Evolutionary conservation across 2,329 filamentous ascomycete species (phyloP).

Genomic region (Alternaria burnsii): DNA sequence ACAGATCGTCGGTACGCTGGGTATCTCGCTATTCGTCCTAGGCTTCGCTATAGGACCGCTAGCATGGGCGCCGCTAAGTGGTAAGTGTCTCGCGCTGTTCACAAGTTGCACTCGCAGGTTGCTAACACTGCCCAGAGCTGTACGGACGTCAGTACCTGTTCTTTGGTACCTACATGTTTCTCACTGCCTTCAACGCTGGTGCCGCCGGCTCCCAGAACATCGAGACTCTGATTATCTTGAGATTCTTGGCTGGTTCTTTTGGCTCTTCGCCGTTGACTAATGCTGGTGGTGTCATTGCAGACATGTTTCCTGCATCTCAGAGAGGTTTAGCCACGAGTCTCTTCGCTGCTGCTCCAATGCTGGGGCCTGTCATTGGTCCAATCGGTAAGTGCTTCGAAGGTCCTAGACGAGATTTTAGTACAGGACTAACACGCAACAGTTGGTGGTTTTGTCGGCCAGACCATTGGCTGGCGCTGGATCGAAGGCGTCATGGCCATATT

Average conservation of each 20-base stretch:
- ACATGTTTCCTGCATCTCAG: constrained; percentile 31
- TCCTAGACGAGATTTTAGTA: neutral
- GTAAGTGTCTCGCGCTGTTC: too few relatives aligned
- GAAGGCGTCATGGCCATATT: constrained; percentile 60
- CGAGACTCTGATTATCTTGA: constrained; percentile 67
- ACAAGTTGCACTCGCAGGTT: constrained; percentile 28
- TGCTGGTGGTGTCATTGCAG: constrained; percentile 62
- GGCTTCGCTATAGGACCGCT: constrained; percentile 54
- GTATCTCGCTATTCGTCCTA: constrained; percentile 53
- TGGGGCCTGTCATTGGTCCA: constrained; percentile 58
- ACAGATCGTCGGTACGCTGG: constrained; percentile 37
- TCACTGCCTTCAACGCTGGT: constrained; percentile 69
- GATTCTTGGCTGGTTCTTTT: constrained; percentile 72
- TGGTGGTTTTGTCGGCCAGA: neutral
- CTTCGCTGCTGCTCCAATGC: constrained; percentile 57
- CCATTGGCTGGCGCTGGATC: constrained; percentile 3
- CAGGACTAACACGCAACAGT: constrained; percentile 24
- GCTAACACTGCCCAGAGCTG: constrained; percentile 45
- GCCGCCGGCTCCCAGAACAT: constrained; percentile 66
- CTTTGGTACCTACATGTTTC: constrained; percentile 63
- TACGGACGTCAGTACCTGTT: constrained; percentile 63
- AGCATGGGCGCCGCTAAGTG: constrained; percentile 60
- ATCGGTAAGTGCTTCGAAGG: constrained; percentile 34
- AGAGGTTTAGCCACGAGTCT: constrained; percentile 57
- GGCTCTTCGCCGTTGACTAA: constrained; percentile 70